phyloP scores from a whole-genome alignment of 2,329 filamentous ascomycete species.

The Aureobasidium sp. region DNA sequence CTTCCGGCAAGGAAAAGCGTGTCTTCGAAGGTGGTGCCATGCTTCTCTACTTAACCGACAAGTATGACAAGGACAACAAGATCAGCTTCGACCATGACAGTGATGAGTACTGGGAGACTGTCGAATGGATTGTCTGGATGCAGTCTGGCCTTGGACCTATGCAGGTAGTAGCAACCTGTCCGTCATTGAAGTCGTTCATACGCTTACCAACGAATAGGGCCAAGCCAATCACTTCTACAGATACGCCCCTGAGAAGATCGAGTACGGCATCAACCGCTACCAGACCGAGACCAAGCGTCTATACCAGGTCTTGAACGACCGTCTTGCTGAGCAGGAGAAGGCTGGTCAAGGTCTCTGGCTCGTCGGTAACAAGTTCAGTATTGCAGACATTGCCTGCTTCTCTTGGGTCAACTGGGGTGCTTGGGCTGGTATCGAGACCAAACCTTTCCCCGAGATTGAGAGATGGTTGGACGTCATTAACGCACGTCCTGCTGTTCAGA shows the following conservation, averaged over 20 bases:
- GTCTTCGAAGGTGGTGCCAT: conserved; percentile 39
- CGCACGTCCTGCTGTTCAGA: conserved; percentile 23
- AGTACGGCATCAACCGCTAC: conserved; percentile 39
- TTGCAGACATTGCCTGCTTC: conserved; percentile 40
- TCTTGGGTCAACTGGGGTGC: conserved; percentile 38
- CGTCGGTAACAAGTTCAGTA: conserved; percentile 38
- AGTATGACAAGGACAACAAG: conserved; percentile 32
- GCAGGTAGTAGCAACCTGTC: too few species aligned
- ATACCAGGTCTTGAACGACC: conserved; percentile 37
- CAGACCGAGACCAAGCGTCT: conserved; percentile 40
- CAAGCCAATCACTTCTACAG: conserved; percentile 41
- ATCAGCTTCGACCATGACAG: conserved; percentile 36
- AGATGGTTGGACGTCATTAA: conserved; percentile 27
- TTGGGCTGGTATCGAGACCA: conserved; percentile 28
- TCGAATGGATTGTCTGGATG: conserved; percentile 39
- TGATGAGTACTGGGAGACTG: conserved; percentile 34
- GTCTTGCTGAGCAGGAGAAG: conserved; percentile 23
- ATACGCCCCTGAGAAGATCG: conserved; percentile 34
- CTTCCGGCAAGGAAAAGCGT: conserved; percentile 15
- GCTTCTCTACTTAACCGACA: conserved; percentile 36
- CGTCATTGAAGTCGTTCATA: background rate
- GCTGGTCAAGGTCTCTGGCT: conserved; percentile 30
- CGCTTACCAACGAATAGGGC: conserved; percentile 18
- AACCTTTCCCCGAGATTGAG: conserved; percentile 22
- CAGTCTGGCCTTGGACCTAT: conserved; percentile 33